Evolutionary conservation across 1,284 basidiomycete species (phyloP), one percentile per base, ranked within the genome.

Genomic region (Cutaneotrichosporon sp.): DNA sequence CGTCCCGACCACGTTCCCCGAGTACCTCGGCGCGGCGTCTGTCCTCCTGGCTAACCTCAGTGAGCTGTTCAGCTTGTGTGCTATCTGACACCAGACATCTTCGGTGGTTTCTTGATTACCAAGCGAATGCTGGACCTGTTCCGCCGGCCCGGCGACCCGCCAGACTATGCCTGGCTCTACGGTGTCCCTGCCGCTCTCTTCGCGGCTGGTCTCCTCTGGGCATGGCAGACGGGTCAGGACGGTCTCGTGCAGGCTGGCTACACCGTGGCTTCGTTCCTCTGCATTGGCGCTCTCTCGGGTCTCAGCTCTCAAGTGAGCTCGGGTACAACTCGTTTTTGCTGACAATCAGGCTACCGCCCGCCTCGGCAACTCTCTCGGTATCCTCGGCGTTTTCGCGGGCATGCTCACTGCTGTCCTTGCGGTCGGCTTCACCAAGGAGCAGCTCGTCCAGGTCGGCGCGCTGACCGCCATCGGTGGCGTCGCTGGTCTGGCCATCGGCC

Each of bases 71-170:
- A 2, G 0, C 16, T 7, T 9, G 6, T 6, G 11, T 14, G 22
- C 0, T 53, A 10, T 58, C 59, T 58, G 8, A 58, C 52, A 13
- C 0, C 56, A 72, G 72, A 92, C 72, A 89, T 92, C 59, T 86
- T 88, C 43, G 90, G 90, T 58, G 91, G 91, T 34, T 91, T 91
- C 71, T 85, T 89, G 29, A 87, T 90, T 71, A 90, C 89, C 16
- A 90, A 91, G 77, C 86, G 90, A 54, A 92, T 92, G 91, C 82
- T 92, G 65, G 89, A 92, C 72, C 91, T 92, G 87, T 92, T 92
- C 79, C 90, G 89, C 79, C 87, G 90, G 51, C 87, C 87, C 1
- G 88, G 85, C 55, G 90, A 92, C 78, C 91, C 90, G 18, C 89
- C 90, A 3, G 90, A 92, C 73, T 92, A 91, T 75, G 85, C 87